These are phyloP conservation scores for Solanum arcanum DNA, from an alignment of 257 asterid species.

Conservation along the genomic window DNA sequence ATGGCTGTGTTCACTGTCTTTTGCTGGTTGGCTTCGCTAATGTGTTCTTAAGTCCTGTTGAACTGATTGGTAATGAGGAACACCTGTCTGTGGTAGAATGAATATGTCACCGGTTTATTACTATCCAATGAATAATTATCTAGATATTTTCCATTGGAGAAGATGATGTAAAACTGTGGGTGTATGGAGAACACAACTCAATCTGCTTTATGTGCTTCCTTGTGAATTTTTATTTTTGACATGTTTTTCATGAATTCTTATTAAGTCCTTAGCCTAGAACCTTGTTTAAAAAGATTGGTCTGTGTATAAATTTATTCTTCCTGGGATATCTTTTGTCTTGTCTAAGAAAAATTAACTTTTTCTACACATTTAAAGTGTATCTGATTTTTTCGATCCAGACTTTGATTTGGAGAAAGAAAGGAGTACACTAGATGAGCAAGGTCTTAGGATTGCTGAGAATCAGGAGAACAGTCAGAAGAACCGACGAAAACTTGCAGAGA, in stretches of 20 bases:
- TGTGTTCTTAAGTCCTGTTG: neutral
- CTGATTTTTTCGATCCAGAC: constrained; percentile 32
- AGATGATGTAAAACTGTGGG: neutral
- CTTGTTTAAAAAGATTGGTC: neutral
- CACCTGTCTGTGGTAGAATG: neutral
- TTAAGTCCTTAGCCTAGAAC: neutral
- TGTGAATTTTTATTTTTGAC: neutral
- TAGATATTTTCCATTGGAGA: neutral
- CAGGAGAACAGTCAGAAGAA: constrained; percentile 98
- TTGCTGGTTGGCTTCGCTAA: neutral
- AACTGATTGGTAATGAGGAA: neutral
- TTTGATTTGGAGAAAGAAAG: constrained; percentile 94
- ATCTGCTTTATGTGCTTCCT: neutral
- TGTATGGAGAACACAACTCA: neutral
- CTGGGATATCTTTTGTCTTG: neutral
- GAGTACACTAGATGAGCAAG: constrained; percentile 84
- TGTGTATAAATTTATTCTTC: neutral
- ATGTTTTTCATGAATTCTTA: neutral
- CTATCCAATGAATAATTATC: neutral
- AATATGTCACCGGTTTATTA: neutral
- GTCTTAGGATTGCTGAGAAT: constrained; percentile 92
- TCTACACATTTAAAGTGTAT: neutral
- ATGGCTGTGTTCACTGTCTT: neutral
- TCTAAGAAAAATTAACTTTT: neutral
- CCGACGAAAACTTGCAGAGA: constrained; percentile 98